phyloP scores from a whole-genome alignment of 2,329 filamentous ascomycete genomes.

The Ophiocordyceps camponoti-saundersi region DNA sequence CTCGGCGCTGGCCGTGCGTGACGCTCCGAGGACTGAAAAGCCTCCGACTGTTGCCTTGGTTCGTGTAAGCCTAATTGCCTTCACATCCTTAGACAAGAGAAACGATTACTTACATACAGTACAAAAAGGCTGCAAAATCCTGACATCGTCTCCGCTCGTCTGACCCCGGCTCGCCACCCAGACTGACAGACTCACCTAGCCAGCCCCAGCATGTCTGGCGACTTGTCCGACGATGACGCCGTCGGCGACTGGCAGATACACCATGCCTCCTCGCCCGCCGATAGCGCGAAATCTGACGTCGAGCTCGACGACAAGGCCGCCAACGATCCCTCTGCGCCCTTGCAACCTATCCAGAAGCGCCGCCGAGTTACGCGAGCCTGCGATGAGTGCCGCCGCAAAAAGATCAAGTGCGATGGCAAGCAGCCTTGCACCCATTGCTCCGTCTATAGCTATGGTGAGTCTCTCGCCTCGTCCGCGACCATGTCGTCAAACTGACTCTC shows the following conservation, averaged over 20 bases:
- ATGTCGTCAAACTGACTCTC: not conserved
- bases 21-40: not conserved
- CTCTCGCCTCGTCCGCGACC: not conserved
- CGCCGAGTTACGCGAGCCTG: constrained; percentile 66
- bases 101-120: no score
- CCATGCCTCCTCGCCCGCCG: constrained; percentile 22
- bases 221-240: constrained; percentile 27
- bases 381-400: constrained; percentile 70
- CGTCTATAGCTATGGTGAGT: constrained; percentile 90
- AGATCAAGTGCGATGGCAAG: constrained; percentile 77
- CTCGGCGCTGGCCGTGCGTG: not conserved
- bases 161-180: not conserved
- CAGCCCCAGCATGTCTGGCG: constrained; percentile 13
- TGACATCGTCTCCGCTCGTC: not conserved
- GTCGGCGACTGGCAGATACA: constrained; percentile 17
- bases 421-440: constrained; percentile 91
- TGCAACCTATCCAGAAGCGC: constrained; percentile 54
- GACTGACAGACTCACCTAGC: not conserved
- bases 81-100: not conserved
- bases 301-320: constrained; percentile 19
- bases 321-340: constrained; percentile 17
- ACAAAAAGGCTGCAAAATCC: not conserved
- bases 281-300: constrained; percentile 24
- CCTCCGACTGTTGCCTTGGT: not conserved
- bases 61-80: not conserved